Evolutionary conservation across 345 rosid genomes (phyloP).

Genomic region (Citrus australasica): DNA sequence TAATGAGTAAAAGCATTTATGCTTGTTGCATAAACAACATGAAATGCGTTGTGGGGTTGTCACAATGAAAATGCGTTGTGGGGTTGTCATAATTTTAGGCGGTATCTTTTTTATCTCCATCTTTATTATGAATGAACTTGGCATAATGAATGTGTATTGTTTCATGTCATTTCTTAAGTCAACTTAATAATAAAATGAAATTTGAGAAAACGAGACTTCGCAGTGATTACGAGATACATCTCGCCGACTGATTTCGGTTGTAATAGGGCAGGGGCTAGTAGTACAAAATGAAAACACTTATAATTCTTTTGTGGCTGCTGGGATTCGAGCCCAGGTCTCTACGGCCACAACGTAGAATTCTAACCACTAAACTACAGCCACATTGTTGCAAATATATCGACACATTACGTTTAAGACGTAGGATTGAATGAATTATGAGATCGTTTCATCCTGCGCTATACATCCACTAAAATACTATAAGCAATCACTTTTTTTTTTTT

Average conservation of each 20-base stretch:
- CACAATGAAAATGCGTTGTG: no score
- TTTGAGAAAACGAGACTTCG: not conserved
- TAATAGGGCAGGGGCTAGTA: no score
- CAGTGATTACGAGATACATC: not conserved
- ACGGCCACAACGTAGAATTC: constrained; percentile 89
- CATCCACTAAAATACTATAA: no score
- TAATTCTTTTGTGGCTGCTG: constrained; percentile 64
- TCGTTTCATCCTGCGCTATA: fast-evolving
- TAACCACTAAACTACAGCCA: constrained; percentile 87
- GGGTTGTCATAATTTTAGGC: not conserved
- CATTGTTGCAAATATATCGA: not conserved
- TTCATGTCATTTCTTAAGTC: not conserved
- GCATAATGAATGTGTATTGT: not conserved
- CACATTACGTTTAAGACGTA: fast-evolving
- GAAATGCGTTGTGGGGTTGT: not conserved
- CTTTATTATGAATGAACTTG: not conserved
- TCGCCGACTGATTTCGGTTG: no score
- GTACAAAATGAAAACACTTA: not conserved
- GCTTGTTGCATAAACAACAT: not conserved
- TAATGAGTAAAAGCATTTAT: not conserved
- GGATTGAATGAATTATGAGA: no score
- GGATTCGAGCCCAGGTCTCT: constrained; percentile 94
- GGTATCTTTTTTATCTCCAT: not conserved
- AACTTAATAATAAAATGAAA: not conserved
- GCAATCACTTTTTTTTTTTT: no score